A percentile compares a stretch with the other conserved stretches of the same genome.
Conservation (phyloP, 306 rosid species). For the Herpetospermum pedunculosum region DNA sequence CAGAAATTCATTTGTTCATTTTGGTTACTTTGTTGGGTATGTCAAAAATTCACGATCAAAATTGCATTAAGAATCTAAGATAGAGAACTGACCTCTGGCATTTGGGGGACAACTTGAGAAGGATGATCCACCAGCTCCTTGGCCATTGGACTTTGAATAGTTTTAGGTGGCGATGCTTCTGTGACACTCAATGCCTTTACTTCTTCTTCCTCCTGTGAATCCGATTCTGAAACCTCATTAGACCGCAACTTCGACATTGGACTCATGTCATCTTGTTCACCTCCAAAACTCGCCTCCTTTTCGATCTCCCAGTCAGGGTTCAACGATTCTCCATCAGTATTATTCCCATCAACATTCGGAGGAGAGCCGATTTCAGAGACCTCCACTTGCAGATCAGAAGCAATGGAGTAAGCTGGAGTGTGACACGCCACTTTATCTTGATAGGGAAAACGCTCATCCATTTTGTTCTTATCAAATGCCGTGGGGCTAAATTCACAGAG, state of each 20-base stretch:
- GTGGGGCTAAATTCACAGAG: constrained; percentile 23
- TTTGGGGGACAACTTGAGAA: constrained; percentile 15
- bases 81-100: constrained; percentile 26
- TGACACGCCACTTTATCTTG: constrained; percentile 26
- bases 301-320: constrained; percentile 48
- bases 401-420: constrained; percentile 58
- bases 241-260: constrained; percentile 10
- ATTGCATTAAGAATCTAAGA: background rate
- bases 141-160: constrained; percentile 9
- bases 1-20: background rate
- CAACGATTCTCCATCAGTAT: constrained; percentile 45
- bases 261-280: constrained; percentile 31
- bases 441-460: constrained; percentile 24
- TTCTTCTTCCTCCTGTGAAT: constrained; percentile 4
- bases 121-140: constrained; percentile 20
- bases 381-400: constrained; percentile 92
- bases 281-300: constrained; percentile 26
- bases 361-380: constrained; percentile 76
- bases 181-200: constrained; percentile 19
- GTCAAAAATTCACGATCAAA: background rate
- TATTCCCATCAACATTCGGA: constrained; percentile 39
- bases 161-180: constrained; percentile 19
- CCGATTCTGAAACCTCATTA: background rate
- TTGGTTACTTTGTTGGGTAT: background rate
- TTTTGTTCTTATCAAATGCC: constrained; percentile 20